These are phyloP conservation scores for Stemphylium beticola DNA, from an alignment of 2,329 filamentous ascomycete genomes.

Conservation along the genomic window DNA sequence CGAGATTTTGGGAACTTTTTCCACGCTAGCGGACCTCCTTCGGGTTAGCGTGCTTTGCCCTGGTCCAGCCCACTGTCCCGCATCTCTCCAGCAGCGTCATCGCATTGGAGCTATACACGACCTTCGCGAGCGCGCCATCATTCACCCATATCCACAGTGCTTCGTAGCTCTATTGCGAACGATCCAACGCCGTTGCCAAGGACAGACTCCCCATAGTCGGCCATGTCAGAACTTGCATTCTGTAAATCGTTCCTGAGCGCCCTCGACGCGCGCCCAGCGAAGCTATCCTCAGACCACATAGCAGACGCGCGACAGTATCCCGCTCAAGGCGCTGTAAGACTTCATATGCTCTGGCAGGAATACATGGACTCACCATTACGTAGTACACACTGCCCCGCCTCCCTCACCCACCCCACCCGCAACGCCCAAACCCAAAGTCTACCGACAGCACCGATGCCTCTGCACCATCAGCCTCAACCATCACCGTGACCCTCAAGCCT, in stretches of 20 bases:
- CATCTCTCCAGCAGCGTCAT: slow-evolving; percentile 41
- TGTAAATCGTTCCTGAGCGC: slow-evolving; percentile 81
- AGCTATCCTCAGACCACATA: slow-evolving; percentile 88
- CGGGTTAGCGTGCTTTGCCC: slow-evolving; percentile 7
- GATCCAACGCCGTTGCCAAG: background rate
- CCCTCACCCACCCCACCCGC: slow-evolving; percentile 60
- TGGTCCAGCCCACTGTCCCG: slow-evolving; percentile 20
- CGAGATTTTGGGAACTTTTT: slow-evolving; percentile 24
- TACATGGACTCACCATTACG: slow-evolving; percentile 6
- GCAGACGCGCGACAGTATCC: slow-evolving; percentile 83
- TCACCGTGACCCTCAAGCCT: slow-evolving; percentile 72
- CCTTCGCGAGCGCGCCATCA: background rate
- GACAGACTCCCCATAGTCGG: slow-evolving; percentile 5
- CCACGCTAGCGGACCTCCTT: slow-evolving; percentile 20
- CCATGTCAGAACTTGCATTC: slow-evolving; percentile 74
- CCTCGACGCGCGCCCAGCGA: slow-evolving; percentile 78
- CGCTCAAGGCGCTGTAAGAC: slow-evolving; percentile 74
- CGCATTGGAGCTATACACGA: slow-evolving; percentile 13
- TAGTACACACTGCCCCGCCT: slow-evolving; percentile 77
- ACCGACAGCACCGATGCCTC: slow-evolving; percentile 52
- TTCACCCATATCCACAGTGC: background rate
- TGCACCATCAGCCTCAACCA: slow-evolving; percentile 46
- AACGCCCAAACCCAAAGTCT: slow-evolving; percentile 52
- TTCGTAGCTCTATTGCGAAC: background rate
- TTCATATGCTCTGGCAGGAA: slow-evolving; percentile 20